Evolutionary conservation across 176 grass and related monocot species (phyloP).

Genomic region (Bolboschoenus planiculmis): DNA sequence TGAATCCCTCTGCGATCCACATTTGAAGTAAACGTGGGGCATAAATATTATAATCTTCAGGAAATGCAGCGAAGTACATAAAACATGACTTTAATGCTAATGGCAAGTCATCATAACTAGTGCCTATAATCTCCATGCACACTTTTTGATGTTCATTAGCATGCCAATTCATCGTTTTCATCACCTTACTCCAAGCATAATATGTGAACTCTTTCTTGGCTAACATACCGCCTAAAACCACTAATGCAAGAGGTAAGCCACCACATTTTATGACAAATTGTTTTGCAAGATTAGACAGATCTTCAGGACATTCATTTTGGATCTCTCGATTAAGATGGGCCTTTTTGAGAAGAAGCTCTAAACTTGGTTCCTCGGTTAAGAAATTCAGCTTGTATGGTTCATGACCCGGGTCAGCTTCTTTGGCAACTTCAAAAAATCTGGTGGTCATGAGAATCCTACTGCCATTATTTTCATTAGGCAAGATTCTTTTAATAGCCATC

Average conservation of each 20-base stretch:
- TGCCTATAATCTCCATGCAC: neutral
- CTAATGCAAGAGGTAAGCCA: too few relatives aligned
- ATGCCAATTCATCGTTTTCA: neutral
- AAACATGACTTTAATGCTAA: too few relatives aligned
- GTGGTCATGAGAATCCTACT: neutral
- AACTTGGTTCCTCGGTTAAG: neutral
- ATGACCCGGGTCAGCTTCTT: neutral
- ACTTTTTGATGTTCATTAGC: neutral
- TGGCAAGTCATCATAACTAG: too few relatives aligned
- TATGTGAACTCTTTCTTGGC: neutral
- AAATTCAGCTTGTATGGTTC: neutral
- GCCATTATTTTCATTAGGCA: neutral
- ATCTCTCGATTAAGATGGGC: neutral
- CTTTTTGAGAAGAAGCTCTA: neutral
- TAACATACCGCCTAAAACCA: neutral
- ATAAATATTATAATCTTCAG: neutral
- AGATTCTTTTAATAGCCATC: neutral
- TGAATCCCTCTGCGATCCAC: neutral
- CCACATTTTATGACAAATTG: neutral
- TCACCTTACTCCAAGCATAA: neutral
- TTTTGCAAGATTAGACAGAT: neutral
- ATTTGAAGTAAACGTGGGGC: neutral
- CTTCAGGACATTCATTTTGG: neutral
- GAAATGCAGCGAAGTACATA: too few relatives aligned
- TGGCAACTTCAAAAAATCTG: neutral